Base-by-base conservation (phyloP, 1,139 yeast species). In the Lodderomyces metapsilosis region DNA sequence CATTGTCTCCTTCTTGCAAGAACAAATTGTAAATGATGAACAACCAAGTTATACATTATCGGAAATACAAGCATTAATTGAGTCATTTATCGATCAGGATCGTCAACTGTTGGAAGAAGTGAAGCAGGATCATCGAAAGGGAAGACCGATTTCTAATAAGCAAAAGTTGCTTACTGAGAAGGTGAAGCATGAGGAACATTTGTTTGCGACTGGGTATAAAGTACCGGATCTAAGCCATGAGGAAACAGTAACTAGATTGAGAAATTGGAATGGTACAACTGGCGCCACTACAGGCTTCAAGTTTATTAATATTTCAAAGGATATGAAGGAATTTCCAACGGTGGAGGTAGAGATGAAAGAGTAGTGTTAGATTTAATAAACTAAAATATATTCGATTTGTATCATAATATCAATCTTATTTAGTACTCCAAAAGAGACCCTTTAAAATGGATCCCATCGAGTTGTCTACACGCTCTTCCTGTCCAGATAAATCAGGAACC, bases 131-230 rank as follows among this genome's bases (percentile, higher is more conserved):
- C 78, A 95, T 68, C 76, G 96, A 56, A 82, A 89, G 12, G 95
- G 95, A n/a, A 76, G 98, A 64, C 96, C 98, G 7, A 76, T 88
- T 16, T 65, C 85, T 8, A 76, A 74, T 46, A 79, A 82, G 57
- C 96, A 88, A 56, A 82, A 80, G 50, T 54, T 76, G 27, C 62
- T 89, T 45, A 85, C 86, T 52, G 78, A 76, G 49, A 78, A 78
- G 53, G 71, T 72, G 36, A 80, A 82, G 41, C 67, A 73, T 38
- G 96, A 89, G 48, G 43, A 57, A 38, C 76, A 76, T 30, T 78
- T 84, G 42, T 88, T 76, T 57, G 68, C 65, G 12, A 74, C 88
- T 1, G 98, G 98, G 0, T 82, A 82, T 64, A 61, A 68, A 42
- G 71, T 85, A 5, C 96, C 97, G 0, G 89, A 88, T 59, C 59